Base-by-base conservation (phyloP, 164 flowering plant species). In the Sextonia rubra region DNA sequence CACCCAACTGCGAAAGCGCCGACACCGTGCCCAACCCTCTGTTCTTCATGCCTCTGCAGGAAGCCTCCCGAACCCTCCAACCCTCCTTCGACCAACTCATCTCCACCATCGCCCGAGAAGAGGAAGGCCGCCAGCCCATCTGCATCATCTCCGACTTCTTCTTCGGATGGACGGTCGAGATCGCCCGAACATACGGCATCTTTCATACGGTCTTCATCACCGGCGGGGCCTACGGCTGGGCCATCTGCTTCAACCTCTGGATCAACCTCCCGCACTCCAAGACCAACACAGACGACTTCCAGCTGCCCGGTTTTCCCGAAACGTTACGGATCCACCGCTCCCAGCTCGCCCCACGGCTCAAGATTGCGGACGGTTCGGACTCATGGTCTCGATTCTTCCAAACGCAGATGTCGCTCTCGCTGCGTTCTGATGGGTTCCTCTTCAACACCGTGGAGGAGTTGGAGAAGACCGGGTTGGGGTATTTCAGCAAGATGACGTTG, bases 151-250 rank as follows among this genome's bases (percentile, higher is more conserved):
- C 52, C 44, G 76, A 74, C 27, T 22, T 30, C n/a, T 69, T 74
- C 47, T 48, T 69, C 68, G 68, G 72, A 18, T 80, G 79, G 82
- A 47, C 77, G 12, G 67, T 69, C 22, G 77, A 74, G 5, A 66
- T 67, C 17, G 72, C 82, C 32, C 47, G 47, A 1, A 68, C 69
- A 0, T 47, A 73, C 18, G 77, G 72, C 23, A 26, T 60, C 58
- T 25, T 6, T 24, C 76, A 68, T 1, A 9, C 65, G 4, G 12
- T 29, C 65, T 74, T 67, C 71, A 2, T 11, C 37, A 60, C 44
- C 12, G 0, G 71, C 22, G 71, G 76, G 0, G 71, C 47, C 14
- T 68, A 58, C 71, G 71, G 66, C 47, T 44, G 15, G 11, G 66
- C 67, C 11, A 56, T 20, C 8, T 24, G 24, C 56, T 58, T 60